phyloP scores from a whole-genome alignment of 225 moss, liverwort and hornwort species.

The Anthoceros angustus region DNA sequence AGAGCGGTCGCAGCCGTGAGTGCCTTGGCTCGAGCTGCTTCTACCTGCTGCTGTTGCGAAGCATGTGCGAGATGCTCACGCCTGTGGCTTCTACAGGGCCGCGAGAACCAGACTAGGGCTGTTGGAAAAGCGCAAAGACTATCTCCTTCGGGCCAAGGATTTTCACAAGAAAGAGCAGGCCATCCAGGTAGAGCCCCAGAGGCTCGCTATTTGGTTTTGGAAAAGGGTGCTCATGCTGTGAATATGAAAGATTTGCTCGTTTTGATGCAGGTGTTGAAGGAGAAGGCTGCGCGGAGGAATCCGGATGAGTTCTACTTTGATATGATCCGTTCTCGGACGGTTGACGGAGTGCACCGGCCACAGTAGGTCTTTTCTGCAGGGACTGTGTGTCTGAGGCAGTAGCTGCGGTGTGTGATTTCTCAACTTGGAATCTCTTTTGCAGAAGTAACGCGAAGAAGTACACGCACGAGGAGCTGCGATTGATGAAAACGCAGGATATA shows the following conservation, averaged over 20 bases:
- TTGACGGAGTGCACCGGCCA: conserved; percentile 54
- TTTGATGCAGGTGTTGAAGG: conserved; percentile 32
- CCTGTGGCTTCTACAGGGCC: conserved; percentile 12
- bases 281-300: conserved; percentile 75
- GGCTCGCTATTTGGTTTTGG: not conserved
- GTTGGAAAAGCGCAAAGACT: conserved; percentile 98
- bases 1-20: conserved; percentile 83
- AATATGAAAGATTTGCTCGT: no score
- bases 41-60: not conserved
- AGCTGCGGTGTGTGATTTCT: not conserved
- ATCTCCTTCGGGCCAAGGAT: conserved; percentile 88
- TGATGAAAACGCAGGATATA: conserved; percentile 67
- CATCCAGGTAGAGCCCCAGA: conserved; percentile 13
- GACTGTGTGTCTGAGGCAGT: not conserved
- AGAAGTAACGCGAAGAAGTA: conserved; percentile 41
- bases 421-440: not conserved
- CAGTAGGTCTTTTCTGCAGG: conserved; percentile 13
- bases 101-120: conserved; percentile 58
- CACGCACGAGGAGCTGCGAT: conserved; percentile 47
- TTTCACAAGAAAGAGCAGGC: conserved; percentile 69
- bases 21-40: not conserved
- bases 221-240: not conserved
- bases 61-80: not conserved
- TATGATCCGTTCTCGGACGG: conserved; percentile 64
- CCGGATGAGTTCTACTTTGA: conserved; percentile 95